Conservation (phyloP, 2,329 filamentous ascomycete genomes). For the Fusarium redolens region DNA sequence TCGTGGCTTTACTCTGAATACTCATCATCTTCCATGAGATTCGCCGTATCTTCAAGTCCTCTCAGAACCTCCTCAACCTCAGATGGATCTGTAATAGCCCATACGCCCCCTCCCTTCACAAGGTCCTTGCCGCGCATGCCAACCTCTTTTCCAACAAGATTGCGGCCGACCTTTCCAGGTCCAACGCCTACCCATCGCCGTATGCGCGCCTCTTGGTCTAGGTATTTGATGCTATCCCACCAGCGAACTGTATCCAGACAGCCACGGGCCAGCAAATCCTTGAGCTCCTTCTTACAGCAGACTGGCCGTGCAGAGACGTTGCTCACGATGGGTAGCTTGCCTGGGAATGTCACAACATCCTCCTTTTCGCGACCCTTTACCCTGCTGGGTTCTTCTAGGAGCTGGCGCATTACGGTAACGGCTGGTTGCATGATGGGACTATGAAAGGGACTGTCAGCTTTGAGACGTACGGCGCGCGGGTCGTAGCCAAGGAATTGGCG, state of each 20-base stretch:
- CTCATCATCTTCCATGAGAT: constrained; percentile 61
- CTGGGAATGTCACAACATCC: constrained; percentile 81
- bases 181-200: constrained; percentile 91
- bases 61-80: constrained; percentile 77
- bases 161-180: constrained; percentile 91
- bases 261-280: constrained; percentile 81
- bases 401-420: constrained; percentile 75
- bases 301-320: constrained; percentile 89
- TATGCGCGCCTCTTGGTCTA: constrained; percentile 86
- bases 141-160: constrained; percentile 94
- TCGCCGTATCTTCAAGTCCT: constrained; percentile 73
- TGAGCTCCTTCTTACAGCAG: constrained; percentile 76
- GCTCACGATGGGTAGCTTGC: constrained; percentile 80
- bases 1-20: constrained; percentile 40
- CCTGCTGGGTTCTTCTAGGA: constrained; percentile 71
- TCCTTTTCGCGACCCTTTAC: constrained; percentile 64
- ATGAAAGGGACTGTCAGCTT: constrained; percentile 91
- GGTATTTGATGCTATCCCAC: constrained; percentile 93
- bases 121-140: constrained; percentile 82
- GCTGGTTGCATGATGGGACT: constrained; percentile 92
- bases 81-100: constrained; percentile 86
- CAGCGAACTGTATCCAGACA: constrained; percentile 93
- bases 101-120: constrained; percentile 90
- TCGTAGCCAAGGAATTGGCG: constrained; percentile 92
- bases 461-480: constrained; percentile 85